phyloP scores from a whole-genome alignment of 805 yeast species.

The Cyberlindnera japonica region DNA sequence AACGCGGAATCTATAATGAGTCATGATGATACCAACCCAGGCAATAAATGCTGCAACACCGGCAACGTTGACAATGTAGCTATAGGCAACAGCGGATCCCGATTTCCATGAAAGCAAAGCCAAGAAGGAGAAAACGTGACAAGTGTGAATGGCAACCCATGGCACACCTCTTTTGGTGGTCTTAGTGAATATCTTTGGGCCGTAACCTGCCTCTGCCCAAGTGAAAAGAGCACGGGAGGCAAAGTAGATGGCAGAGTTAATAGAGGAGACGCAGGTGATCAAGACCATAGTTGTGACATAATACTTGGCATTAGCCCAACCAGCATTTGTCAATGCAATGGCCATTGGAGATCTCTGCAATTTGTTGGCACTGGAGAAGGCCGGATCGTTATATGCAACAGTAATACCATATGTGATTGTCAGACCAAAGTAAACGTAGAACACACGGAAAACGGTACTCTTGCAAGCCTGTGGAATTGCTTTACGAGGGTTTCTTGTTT shows the following conservation, averaged over 20 bases:
- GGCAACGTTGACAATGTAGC: constrained; percentile 68
- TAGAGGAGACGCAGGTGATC: constrained; percentile 62
- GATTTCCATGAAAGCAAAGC: constrained; percentile 50
- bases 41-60: constrained; percentile 73
- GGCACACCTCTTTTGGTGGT: constrained; percentile 64
- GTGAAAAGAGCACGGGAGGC: constrained; percentile 66
- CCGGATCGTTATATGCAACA: constrained; percentile 63
- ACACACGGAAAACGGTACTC: constrained; percentile 61
- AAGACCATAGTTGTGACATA: constrained; percentile 67
- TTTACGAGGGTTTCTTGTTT: constrained; percentile 63
- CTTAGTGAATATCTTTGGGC: constrained; percentile 51
- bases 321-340: constrained; percentile 64
- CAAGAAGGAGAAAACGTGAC: constrained; percentile 57
- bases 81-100: constrained; percentile 56
- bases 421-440: constrained; percentile 59
- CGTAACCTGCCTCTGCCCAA: constrained; percentile 57
- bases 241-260: constrained; percentile 64
- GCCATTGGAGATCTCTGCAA: constrained; percentile 64
- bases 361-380: constrained; percentile 32
- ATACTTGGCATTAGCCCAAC: constrained; percentile 61
- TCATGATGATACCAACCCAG: constrained; percentile 60
- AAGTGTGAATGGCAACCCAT: constrained; percentile 51
- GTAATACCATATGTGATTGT: constrained; percentile 64
- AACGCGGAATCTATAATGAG: constrained; percentile 65
- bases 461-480: constrained; percentile 68